Evolutionary conservation across 352 stramenopile species (phyloP).

Genomic region (Globisporangium spiculum): DNA sequence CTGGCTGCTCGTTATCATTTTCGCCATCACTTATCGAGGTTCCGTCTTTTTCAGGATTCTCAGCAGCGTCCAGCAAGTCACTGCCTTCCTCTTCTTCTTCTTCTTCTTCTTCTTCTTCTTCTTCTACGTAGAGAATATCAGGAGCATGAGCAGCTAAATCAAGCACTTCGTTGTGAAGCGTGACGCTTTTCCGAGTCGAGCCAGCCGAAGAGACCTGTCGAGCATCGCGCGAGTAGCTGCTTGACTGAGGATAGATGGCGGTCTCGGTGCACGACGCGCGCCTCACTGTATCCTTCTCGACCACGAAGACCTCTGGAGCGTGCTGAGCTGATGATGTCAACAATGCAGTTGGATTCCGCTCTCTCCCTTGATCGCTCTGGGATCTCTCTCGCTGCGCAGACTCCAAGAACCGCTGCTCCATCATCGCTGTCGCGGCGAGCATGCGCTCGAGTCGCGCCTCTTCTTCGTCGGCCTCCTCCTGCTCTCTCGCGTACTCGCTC

Average conservation of each 20-base stretch:
- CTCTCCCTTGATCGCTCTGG: not conserved
- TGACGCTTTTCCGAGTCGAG: slow-evolving; percentile 8
- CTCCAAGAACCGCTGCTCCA: slow-evolving; percentile 36
- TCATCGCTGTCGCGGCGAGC: slow-evolving; percentile 19
- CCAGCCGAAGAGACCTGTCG: slow-evolving; percentile 17
- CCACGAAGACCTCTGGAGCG: not conserved
- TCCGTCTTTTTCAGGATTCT: not conserved
- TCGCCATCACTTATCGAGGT: not conserved
- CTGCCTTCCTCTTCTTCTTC: not conserved
- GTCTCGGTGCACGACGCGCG: slow-evolving; percentile 8
- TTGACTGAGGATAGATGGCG: not conserved
- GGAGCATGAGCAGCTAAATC: not conserved
- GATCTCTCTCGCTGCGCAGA: slow-evolving; percentile 22
- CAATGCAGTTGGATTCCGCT: not conserved
- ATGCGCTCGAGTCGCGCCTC: slow-evolving; percentile 24
- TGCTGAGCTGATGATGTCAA: not conserved
- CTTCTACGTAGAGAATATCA: not conserved
- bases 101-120: not conserved
- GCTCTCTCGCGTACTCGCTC: slow-evolving; percentile 29
- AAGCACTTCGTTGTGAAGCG: not conserved
- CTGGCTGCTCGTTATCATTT: not conserved
- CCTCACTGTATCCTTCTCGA: not conserved
- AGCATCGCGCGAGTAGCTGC: not conserved
- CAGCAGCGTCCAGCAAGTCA: not conserved
- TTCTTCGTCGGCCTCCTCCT: slow-evolving; percentile 21